Evolutionary conservation across 176 grass and related monocot genomes (phyloP).

Genomic region (Coix lacrymajobi): DNA sequence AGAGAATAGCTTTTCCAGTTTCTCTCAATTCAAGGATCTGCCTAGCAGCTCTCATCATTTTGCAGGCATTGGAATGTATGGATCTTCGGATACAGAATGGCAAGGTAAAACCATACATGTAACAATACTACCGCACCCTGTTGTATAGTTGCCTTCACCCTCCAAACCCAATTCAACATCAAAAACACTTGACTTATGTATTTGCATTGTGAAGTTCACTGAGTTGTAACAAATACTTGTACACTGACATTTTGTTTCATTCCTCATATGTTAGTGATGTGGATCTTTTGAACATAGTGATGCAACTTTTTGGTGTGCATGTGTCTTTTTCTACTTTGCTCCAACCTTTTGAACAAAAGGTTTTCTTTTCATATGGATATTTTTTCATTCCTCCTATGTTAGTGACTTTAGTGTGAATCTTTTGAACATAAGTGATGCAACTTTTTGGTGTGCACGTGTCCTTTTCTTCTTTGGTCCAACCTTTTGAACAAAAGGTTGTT

Average conservation of each 20-base stretch:
- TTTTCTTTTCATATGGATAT: not conserved
- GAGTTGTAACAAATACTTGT: not conserved
- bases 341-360: not conserved
- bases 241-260: not conserved
- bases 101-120: constrained; percentile 8
- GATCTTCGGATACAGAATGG: constrained; percentile 14
- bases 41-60: constrained; percentile 34
- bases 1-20: constrained; percentile 22
- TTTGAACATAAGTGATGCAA: not conserved
- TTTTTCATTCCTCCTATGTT: not conserved
- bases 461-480: not conserved
- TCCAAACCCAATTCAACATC: not conserved
- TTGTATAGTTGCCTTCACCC: constrained; percentile 4
- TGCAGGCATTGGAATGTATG: constrained; percentile 23
- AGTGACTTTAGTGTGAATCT: not conserved
- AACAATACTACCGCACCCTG: not conserved
- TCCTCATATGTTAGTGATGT: not conserved
- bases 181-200: not conserved
- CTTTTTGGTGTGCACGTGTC: not conserved
- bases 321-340: not conserved
- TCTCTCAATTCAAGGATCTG: constrained; percentile 18
- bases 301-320: not conserved
- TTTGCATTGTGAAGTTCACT: constrained; percentile 27
- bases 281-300: not conserved
- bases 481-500: not conserved